These are phyloP conservation scores for Pseudocercospora cruenta DNA, from an alignment of 2,329 filamentous ascomycete species.

Conservation along the genomic window DNA sequence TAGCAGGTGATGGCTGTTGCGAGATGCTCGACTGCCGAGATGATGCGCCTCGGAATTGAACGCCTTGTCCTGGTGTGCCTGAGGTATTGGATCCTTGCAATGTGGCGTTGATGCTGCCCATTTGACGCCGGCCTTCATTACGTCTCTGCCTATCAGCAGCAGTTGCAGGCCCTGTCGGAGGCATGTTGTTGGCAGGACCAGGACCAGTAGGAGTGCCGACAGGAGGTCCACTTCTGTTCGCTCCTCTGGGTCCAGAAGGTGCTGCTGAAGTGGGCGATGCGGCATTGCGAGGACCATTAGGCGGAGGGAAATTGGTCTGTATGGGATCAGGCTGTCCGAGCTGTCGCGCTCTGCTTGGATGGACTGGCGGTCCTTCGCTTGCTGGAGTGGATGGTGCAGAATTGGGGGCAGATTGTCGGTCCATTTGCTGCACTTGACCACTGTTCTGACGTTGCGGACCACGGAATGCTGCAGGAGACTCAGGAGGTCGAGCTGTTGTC, in stretches of 20 bases:
- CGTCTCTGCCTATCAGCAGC: conserved; percentile 27
- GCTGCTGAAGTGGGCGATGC: conserved; percentile 36
- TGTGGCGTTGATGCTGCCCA: conserved; percentile 35
- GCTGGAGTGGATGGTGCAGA: conserved; percentile 35
- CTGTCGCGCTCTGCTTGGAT: conserved; percentile 37
- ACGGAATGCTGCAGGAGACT: conserved; percentile 29
- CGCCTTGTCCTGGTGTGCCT: conserved; percentile 28
- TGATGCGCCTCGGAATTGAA: conserved; percentile 40
- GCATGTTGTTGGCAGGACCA: conserved; percentile 27
- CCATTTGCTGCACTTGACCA: conserved; percentile 21
- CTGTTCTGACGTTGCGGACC: conserved; percentile 21
- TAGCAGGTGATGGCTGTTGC: conserved; percentile 15
- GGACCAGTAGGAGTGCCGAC: conserved; percentile 36
- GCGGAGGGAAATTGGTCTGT: conserved; percentile 30
- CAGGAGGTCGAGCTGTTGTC: conserved; percentile 27
- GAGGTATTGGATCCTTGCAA: conserved; percentile 25
- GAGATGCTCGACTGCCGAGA: conserved; percentile 32
- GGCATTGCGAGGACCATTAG: conserved; percentile 28
- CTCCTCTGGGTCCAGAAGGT: conserved; percentile 35
- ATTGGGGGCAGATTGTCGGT: conserved; percentile 29
- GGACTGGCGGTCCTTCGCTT: conserved; percentile 32
- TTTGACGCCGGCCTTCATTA: conserved; percentile 31
- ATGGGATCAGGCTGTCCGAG: conserved; percentile 32
- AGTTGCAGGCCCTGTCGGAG: conserved; percentile 35
- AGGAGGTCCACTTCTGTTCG: conserved; percentile 25